Evolutionary conservation across 805 yeast species (phyloP), one percentile per base, ranked within the genome.

Genomic region (Monosporozyma unispora): DNA sequence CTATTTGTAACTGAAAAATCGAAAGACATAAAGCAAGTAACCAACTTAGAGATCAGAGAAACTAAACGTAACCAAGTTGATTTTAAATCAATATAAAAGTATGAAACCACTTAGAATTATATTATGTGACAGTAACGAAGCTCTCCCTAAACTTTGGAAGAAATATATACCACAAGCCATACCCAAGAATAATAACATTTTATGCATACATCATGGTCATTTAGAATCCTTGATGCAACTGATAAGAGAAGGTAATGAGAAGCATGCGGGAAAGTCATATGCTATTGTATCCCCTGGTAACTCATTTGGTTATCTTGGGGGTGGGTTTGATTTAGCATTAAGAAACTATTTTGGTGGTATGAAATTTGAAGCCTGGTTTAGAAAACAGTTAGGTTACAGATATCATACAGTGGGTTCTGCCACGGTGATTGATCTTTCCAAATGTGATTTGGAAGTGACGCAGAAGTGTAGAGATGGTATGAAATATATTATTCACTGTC

Each of bases 221-320:
- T 41, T 57, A 11, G 53, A 55, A 14, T 40, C 55, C 3, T 41
- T 57, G 11, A 49, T 51, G 49, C 18, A 28, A 18, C n/a, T 12
- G 12, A 39, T 50, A 11, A 21, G 39, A n/a, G 18, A 27, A 27
- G 41, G 27, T 8, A 28, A 39, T 22, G 38, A 16, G 8, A 46
- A 21, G 4, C 44, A 50, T 12, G 12, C 40, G 11, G 35, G 19
- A 27, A 51, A 43, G 14, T 27, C 44, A 35, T 51, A 48, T 58
- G 50, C 71, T 57, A 64, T 77, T 16, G 70, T 77, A 1, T 75
- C 80, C 2, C 80, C 81, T 1, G 81, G 80, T 1, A 77, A 77
- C 51, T 71, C 78, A 2, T 64, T 70, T 47, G 80, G 80, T 3
- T 71, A 65, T 45, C 62, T 77, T 54, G 77, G 76, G 3, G 81